Evolutionary conservation across 139 green algal genomes (phyloP).

Genomic region (Coelastrella sp.): DNA sequence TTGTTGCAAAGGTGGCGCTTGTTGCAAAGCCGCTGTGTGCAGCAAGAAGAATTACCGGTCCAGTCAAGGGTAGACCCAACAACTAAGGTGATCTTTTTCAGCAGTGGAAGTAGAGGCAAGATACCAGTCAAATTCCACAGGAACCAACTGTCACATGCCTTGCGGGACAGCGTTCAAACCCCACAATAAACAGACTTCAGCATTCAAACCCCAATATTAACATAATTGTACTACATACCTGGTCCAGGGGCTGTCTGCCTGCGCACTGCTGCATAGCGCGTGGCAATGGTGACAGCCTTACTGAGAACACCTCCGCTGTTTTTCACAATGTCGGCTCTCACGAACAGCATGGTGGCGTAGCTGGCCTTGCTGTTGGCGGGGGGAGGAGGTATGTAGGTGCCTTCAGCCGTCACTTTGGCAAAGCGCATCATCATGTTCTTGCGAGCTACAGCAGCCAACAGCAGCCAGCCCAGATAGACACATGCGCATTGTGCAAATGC

Average conservation of each 20-base stretch:
- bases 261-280: constrained; percentile 86
- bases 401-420: constrained; percentile 82
- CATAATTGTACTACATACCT: constrained; percentile 40
- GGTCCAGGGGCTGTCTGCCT: constrained; percentile 79
- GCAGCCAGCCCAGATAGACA: not conserved
- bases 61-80: too few relatives aligned
- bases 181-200: not conserved
- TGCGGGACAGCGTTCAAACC: too few relatives aligned
- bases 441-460: constrained; percentile 57
- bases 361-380: constrained; percentile 88
- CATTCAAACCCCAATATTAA: too few relatives aligned
- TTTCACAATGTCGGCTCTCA: constrained; percentile 89
- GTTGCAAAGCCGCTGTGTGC: too few relatives aligned
- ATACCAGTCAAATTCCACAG: not conserved
- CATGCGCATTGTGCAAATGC: not conserved
- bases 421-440: constrained; percentile 93
- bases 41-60: too few relatives aligned
- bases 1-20: too few relatives aligned
- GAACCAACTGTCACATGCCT: too few relatives aligned
- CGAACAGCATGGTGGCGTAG: constrained; percentile 96
- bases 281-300: constrained; percentile 88
- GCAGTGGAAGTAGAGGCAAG: not conserved
- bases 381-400: constrained; percentile 85
- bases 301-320: constrained; percentile 69
- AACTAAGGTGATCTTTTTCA: too few relatives aligned